A percentile compares a stretch with the other conserved stretches of the same genome.
phyloP scores from a whole-genome alignment of 179 eudicot species.

The Silene noctiflora region DNA sequence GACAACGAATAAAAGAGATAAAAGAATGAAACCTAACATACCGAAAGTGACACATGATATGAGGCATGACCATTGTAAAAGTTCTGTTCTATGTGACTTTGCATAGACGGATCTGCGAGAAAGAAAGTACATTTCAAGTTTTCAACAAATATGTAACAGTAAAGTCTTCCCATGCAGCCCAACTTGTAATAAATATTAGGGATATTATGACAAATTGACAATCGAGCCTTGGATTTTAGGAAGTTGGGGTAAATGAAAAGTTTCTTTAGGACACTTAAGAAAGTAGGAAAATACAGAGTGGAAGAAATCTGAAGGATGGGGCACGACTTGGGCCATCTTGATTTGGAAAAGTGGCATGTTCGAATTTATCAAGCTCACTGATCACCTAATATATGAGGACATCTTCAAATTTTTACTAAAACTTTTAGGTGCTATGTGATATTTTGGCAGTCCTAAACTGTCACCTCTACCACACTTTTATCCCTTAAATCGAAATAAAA shows the following conservation, averaged over 20 bases:
- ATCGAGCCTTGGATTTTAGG: neutral
- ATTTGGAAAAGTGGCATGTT: neutral
- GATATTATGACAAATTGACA: neutral
- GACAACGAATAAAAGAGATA: neutral
- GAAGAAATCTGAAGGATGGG: neutral
- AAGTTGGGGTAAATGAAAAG: neutral
- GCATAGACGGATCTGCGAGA: slow-evolving; percentile 76
- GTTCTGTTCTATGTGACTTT: slow-evolving; percentile 57
- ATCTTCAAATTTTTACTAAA: neutral
- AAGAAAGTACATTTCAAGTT: slow-evolving; percentile 11
- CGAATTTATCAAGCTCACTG: neutral
- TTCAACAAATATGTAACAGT: slow-evolving; percentile 6
- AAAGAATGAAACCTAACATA: slow-evolving; percentile 33
- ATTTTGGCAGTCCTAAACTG: neutral
- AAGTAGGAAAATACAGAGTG: too few relatives aligned
- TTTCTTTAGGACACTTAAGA: too few relatives aligned
- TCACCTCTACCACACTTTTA: slow-evolving; percentile 1
- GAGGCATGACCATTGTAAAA: slow-evolving; percentile 65
- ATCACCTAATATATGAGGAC: neutral
- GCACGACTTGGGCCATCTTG: neutral
- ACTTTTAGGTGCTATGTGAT: slow-evolving; percentile 4
- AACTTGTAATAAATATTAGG: neutral
- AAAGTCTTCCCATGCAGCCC: slow-evolving; percentile 5
- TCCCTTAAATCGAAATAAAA: neutral
- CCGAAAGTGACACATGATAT: slow-evolving; percentile 63